Evolutionary conservation across 805 yeast genomes (phyloP).

Genomic region (Metschnikowia santaceciliae): DNA sequence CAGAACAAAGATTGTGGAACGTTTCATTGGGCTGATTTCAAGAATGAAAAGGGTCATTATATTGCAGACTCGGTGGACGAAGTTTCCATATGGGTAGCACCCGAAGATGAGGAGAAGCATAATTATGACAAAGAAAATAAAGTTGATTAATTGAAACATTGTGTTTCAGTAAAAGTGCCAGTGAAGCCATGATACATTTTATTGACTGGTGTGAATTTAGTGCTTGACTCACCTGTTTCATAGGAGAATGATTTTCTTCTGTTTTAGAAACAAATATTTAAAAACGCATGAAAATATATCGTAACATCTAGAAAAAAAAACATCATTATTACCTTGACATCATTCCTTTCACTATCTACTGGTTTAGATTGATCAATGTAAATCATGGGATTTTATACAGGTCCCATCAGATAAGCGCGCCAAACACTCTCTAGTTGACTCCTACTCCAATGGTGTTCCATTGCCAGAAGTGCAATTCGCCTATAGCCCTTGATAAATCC

Average conservation of each 20-base stretch:
- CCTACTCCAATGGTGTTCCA: constrained; percentile 16
- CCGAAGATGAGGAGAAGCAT: constrained; percentile 31
- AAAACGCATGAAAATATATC: too few species aligned
- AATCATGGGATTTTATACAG: not conserved
- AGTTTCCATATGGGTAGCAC: constrained; percentile 46
- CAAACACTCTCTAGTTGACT: not conserved
- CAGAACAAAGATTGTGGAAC: constrained; percentile 44
- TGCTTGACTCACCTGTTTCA: too few species aligned
- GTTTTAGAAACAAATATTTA: not conserved
- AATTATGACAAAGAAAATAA: constrained; percentile 1
- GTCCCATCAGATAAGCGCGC: constrained; percentile 1
- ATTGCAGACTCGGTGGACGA: constrained; percentile 28
- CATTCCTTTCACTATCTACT: too few species aligned
- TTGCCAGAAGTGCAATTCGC: constrained; percentile 64
- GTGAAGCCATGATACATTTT: not conserved
- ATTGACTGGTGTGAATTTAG: not conserved
- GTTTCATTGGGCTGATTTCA: constrained; percentile 49
- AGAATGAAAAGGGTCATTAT: constrained; percentile 24
- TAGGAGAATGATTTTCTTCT: not conserved
- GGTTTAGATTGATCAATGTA: not conserved
- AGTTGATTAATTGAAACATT: not conserved
- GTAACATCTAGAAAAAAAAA: too few species aligned
- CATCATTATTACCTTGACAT: too few species aligned
- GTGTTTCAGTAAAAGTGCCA: not conserved
- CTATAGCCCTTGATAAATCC: constrained; percentile 54